Percentiles rank a stretch among this genome's conserved stretches.
phyloP scores from a whole-genome alignment of 371 early-diverging fungal species.

The Apophysomyces elegans region DNA sequence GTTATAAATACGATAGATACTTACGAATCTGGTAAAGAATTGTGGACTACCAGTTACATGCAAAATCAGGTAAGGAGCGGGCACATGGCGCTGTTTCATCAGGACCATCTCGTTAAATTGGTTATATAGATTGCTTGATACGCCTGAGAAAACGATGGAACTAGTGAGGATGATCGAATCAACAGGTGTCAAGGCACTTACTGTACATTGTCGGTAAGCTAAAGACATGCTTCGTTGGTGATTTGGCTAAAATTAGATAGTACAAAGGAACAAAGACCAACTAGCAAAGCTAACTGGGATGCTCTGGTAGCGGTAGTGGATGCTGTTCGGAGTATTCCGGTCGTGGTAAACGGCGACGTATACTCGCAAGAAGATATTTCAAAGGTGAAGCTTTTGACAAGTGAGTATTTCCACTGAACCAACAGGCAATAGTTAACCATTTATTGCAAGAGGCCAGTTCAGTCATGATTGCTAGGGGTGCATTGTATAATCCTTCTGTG shows the following conservation, averaged over 20 bases:
- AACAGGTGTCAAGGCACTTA: slow-evolving; percentile 89
- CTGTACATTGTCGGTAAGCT: slow-evolving; percentile 86
- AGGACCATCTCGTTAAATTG: neutral
- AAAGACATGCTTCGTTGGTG: too few species aligned
- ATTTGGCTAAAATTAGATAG: slow-evolving; percentile 23
- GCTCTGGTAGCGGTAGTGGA: slow-evolving; percentile 73
- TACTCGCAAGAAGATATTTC: slow-evolving; percentile 64
- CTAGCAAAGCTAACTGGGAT: slow-evolving; percentile 86
- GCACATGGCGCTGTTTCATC: neutral
- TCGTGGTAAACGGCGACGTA: slow-evolving; percentile 95
- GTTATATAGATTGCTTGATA: slow-evolving; percentile 61
- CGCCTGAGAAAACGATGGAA: slow-evolving; percentile 79
- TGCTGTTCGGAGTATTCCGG: slow-evolving; percentile 71
- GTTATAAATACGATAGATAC: slow-evolving; percentile 52
- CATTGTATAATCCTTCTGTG: slow-evolving; percentile 82
- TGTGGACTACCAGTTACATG: slow-evolving; percentile 79
- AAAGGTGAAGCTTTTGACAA: slow-evolving; percentile 56
- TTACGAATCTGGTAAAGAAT: slow-evolving; percentile 75
- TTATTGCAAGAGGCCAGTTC: slow-evolving; percentile 54
- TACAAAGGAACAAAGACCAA: slow-evolving; percentile 74
- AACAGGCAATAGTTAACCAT: neutral
- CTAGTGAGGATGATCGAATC: slow-evolving; percentile 80
- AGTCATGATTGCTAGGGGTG: slow-evolving; percentile 92
- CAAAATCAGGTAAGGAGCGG: slow-evolving; percentile 61
- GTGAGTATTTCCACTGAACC: slow-evolving; percentile 24